Evolutionary conservation across 2,329 filamentous ascomycete genomes (phyloP).

Genomic region (Ceratocystis colombiana): DNA sequence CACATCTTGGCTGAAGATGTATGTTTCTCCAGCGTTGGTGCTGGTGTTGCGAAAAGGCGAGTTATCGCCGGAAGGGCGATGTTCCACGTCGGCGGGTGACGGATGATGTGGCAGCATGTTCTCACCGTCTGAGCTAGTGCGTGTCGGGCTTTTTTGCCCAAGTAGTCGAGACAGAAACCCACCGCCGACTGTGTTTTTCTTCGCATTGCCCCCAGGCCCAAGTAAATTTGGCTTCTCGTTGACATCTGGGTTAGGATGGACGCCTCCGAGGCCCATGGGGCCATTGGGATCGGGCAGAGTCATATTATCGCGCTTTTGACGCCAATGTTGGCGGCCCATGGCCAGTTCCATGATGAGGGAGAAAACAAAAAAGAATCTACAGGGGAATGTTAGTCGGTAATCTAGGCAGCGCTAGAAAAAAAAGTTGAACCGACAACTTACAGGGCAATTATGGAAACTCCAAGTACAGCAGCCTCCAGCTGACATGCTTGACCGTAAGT

Average conservation of each 20-base stretch:
- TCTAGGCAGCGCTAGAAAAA: too few species aligned
- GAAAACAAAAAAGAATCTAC: conserved; percentile 62
- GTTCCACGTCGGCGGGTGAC: conserved; percentile 34
- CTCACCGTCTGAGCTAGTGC: conserved; percentile 28
- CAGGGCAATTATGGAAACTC: conserved; percentile 68
- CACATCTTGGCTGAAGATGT: conserved; percentile 1
- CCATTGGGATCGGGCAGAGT: conserved; percentile 42
- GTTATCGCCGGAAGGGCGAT: neutral
- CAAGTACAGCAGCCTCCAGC: conserved; percentile 66
- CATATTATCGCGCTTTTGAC: conserved; percentile 48
- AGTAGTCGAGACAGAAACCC: conserved; percentile 33
- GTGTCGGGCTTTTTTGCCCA: conserved; percentile 28
- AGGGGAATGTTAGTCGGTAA: neutral
- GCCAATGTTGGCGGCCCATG: conserved; percentile 60
- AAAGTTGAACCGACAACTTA: conserved; percentile 35
- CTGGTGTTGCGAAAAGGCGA: conserved; percentile 21
- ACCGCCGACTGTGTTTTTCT: conserved; percentile 25
- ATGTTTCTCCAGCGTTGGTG: conserved; percentile 27
- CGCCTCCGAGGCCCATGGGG: conserved; percentile 20
- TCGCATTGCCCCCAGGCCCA: conserved; percentile 26
- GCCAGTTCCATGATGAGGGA: conserved; percentile 59
- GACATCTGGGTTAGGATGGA: neutral
- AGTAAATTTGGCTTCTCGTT: conserved; percentile 28
- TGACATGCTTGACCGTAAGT: conserved; percentile 51
- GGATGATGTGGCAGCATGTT: conserved; percentile 36